phyloP scores from a whole-genome alignment of 345 rosid species.

The Populus davidiana region DNA sequence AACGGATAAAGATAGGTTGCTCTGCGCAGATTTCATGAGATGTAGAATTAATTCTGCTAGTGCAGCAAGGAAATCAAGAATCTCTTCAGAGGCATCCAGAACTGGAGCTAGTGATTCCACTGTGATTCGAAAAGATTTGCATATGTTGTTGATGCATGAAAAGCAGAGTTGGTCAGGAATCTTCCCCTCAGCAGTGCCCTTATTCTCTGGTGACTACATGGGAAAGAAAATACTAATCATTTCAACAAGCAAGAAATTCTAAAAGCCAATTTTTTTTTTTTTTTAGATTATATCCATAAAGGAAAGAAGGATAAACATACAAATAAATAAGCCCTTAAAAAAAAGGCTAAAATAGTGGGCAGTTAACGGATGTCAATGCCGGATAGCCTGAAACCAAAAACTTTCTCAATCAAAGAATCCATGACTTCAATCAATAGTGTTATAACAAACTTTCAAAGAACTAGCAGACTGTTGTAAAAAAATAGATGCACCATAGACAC shows the following conservation, averaged over 20 bases:
- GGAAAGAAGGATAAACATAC: background rate
- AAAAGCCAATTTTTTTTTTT: background rate
- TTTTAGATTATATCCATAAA: background rate
- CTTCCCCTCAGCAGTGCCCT: constrained; percentile 32
- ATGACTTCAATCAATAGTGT: background rate
- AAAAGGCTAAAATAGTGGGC: background rate
- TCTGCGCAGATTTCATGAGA: constrained; percentile 48
- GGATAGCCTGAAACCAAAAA: background rate
- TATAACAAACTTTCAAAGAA: background rate
- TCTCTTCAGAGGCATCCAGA: constrained; percentile 48
- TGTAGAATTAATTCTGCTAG: constrained; percentile 65
- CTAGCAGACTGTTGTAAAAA: background rate
- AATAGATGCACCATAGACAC: background rate
- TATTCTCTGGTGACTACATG: constrained; percentile 46
- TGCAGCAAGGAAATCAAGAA: constrained; percentile 57
- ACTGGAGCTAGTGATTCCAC: constrained; percentile 46
- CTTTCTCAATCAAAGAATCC: background rate
- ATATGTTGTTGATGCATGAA: constrained; percentile 50
- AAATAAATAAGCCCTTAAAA: background rate
- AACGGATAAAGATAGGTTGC: constrained; percentile 39
- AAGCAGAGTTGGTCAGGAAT: constrained; percentile 47
- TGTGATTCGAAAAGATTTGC: constrained; percentile 36
- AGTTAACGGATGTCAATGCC: background rate
- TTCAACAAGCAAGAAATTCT: constrained; percentile 8
- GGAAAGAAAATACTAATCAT: background rate